Base-by-base conservation (phyloP, 768 basidiomycete genomes). In the Inosperma sp. region DNA sequence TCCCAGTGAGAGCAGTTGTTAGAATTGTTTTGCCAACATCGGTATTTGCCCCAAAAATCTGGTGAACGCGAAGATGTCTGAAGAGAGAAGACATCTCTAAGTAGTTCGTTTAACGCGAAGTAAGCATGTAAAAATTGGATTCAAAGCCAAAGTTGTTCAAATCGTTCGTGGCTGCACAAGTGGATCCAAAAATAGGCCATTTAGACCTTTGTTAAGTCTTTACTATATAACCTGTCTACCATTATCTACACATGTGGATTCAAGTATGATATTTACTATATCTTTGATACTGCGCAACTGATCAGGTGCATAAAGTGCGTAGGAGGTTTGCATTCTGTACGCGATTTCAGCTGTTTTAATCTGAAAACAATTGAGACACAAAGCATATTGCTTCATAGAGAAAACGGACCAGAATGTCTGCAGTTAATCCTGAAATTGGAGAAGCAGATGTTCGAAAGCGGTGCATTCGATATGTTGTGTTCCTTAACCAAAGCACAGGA, bases 11-110 rank as follows among this genome's bases (percentile, higher is more conserved):
- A 1, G 90, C 90, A 2, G 93, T 81, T 1, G 91, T 87, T 48
- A 97, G 72, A 51, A 97, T 78, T 0, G 94, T 96, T 70, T 98
- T 97, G 22, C 95, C 95, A 43, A 97, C 93, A 67, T 93, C 84
- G 2, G 95, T 98, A 68, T 95, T 96, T 1, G 94, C 93, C 26
- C 95, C 95, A 62, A 96, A 95, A 52, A 97, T 73, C 64, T 95
- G 91, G 66, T 93, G 89, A 25, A 93, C 72, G 14, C 91, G 82
- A 27, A 97, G 77, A 62, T 93, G 78, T 60, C 81, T 84, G 74
- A 88, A 94, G 37, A 98, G 83, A 17, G 85, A 77, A 42, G 88
- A 81, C 91, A 93, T 93, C 27, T 16, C 39, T 22, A 41, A 17
- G 21, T 13, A 23, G 19, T 4, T 12, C 12, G 21, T 13, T 41